Base-by-base conservation (phyloP, 495 filamentous ascomycete species). In the Xylaria venustula region DNA sequence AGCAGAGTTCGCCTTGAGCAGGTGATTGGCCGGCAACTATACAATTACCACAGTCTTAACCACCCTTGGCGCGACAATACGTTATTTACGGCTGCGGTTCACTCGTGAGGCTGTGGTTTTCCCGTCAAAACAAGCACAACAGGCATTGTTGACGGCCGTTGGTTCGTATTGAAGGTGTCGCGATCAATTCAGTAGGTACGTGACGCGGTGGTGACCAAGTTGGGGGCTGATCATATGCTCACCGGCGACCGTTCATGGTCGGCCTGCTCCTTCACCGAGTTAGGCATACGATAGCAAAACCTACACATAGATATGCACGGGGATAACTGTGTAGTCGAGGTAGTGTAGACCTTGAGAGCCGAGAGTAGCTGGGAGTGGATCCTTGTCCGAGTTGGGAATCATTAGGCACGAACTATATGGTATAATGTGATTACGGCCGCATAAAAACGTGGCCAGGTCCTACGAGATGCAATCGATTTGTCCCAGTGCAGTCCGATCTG, bases 401-500 rank as follows among this genome's bases (percentile, higher is more conserved):
- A 20, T 61, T 44, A 54, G 58, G 50, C 58, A 52, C 49, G 40
- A 48, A 61, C 30, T 42, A 47, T n/a, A 47, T 9, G 14, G 37
- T 40, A 61, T 28, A 54, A 54, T 61, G 58, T 46, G 58, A 54
- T 42, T 15, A 37, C 23, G 58, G 58, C 42, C 58, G 58, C 58
- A 61, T 54, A 48, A 61, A 32, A 53, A 34, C 22, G 34, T 64
- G 69, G 61, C 69, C 69, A 67, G 55, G 63, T 53, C 42, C 54
- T 49, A 45, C 50, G 58, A 54, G 42, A 54, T 49, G 49, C 52
- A 37, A 61, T 61, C 58, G 17, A n/a, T 45, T 52, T 60, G 67
- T 67, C 62, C 58, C 64, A 65, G 65, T 69, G 64, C 63, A 67
- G 67, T 67, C 61, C 63, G 60, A 71, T 71, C 63, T 64, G 57